Evolutionary conservation across 208 protist species (phyloP), one percentile per base, ranked within the genome.

Genomic region (Leishmania gerbilli): DNA sequence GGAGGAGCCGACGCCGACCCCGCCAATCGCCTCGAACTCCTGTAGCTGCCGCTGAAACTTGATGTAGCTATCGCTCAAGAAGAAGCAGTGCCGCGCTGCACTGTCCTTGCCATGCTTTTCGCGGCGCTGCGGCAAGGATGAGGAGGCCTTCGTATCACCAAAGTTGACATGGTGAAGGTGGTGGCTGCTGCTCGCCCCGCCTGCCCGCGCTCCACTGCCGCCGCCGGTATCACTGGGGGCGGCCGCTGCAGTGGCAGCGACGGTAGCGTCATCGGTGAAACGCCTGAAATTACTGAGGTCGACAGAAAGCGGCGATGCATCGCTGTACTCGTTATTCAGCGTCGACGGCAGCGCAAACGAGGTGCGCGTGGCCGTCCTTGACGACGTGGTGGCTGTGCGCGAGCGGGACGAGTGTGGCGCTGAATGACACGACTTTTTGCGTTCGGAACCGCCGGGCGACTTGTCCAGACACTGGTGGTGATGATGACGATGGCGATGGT

Each of bases 21-120:
- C 71, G 71, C 80, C 62, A n/a, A 86, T 79, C 31, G 68, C 78
- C 72, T 82, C 87, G 8, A 77, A 79, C 65, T 90, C 71, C 75
- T 87, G 87, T 62, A 96, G 79, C 62, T 88, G 78, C 34, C 80
- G 81, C 74, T 93, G 91, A 76, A 95, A 92, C 60, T 82, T 82
- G 21, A 85, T 79, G 77, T 86, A 89, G 53, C 91, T 89, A 34
- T 92, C 83, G 60, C 85, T 85, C 17, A 91, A 56, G 53, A 88
- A 89, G 37, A 90, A 88, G 49, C 64, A 79, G 56, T 79, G 81
- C 9, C 49, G 77, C 64, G 80, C 77, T 45, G 75, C 76, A 34
- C 37, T 45, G 9, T 42, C 42, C 64, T 74, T 82, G 4, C 62
- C 67, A n/a, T 67, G 58, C 74, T 27, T 75, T 37, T 27, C 62